These are phyloP conservation scores for Cryomyces minteri DNA, from an alignment of 495 filamentous ascomycete species.

Conservation along the genomic window DNA sequence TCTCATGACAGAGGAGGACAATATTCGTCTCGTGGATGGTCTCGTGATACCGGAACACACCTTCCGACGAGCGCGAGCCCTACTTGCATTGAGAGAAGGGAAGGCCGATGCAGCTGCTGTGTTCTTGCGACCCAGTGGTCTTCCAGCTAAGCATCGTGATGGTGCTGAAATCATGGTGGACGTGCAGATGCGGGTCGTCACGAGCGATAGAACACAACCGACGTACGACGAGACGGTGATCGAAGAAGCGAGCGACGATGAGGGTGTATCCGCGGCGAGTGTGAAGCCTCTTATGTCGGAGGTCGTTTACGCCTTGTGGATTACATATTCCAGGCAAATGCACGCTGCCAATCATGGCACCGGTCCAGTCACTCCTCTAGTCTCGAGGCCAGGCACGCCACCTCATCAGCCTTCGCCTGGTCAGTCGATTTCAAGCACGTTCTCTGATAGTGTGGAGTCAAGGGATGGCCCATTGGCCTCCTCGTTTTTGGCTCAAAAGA, in stretches of 20 bases:
- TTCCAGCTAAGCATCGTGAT: slow-evolving; percentile 75
- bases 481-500: slow-evolving; percentile 41
- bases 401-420: slow-evolving; percentile 62
- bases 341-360: slow-evolving; percentile 46
- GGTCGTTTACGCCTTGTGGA: slow-evolving; percentile 87
- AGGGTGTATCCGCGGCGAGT: slow-evolving; percentile 20
- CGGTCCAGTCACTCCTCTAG: slow-evolving; percentile 35
- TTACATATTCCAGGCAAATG: slow-evolving; percentile 86
- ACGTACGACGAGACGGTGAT: slow-evolving; percentile 26
- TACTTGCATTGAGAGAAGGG: slow-evolving; percentile 65
- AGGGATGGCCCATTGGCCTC: not conserved
- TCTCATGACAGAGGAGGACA: slow-evolving; percentile 71
- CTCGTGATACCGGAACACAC: slow-evolving; percentile 93
- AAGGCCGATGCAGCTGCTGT: slow-evolving; percentile 54
- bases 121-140: slow-evolving; percentile 63
- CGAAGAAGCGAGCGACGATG: slow-evolving; percentile 31
- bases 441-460: slow-evolving; percentile 4
- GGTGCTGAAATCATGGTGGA: slow-evolving; percentile 83
- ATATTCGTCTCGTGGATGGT: slow-evolving; percentile 68
- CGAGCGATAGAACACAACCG: slow-evolving; percentile 45
- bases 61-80: slow-evolving; percentile 73
- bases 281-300: slow-evolving; percentile 39
- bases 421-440: slow-evolving; percentile 31
- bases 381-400: slow-evolving; percentile 43
- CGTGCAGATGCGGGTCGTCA: slow-evolving; percentile 87